phyloP scores from a whole-genome alignment of 1,284 basidiomycete species.

The Stereum hirsutum region DNA sequence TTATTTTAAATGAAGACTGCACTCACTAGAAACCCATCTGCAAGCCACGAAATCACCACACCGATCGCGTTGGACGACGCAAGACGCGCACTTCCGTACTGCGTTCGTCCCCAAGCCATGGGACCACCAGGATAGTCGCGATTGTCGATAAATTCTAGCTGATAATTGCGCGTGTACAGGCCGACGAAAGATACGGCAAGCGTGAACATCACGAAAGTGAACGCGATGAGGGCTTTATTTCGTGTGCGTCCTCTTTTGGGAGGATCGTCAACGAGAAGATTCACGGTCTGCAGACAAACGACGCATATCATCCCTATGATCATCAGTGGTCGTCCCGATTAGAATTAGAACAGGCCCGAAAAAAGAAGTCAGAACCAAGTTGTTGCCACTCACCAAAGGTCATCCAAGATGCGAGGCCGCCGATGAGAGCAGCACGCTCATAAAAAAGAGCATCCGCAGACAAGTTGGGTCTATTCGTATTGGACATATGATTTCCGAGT shows the following conservation, averaged over 20 bases:
- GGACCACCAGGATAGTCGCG: constrained; percentile 20
- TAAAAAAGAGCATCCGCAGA: not conserved
- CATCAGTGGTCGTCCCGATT: not conserved
- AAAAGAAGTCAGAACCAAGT: too few relatives aligned
- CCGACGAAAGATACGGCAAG: constrained; percentile 20
- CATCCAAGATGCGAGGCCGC: not conserved
- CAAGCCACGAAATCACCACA: constrained; percentile 16
- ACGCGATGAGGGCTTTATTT: constrained; percentile 10
- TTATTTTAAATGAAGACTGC: not conserved
- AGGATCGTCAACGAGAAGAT: not conserved
- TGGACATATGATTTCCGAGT: not conserved
- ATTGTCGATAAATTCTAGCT: constrained; percentile 24
- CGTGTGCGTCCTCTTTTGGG: not conserved
- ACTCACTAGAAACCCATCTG: constrained; percentile 19
- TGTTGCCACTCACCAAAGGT: constrained; percentile 1
- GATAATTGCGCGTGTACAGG: constrained; percentile 16
- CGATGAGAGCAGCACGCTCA: not conserved
- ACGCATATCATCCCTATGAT: not conserved
- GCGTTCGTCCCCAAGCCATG: constrained; percentile 10
- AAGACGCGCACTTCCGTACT: constrained; percentile 11
- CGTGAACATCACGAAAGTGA: constrained; percentile 20
- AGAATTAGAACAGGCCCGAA: too few relatives aligned
- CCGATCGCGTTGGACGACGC: constrained; percentile 12
- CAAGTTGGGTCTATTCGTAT: not conserved
- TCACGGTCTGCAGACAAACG: not conserved